phyloP scores from a whole-genome alignment of 2,329 filamentous ascomycete genomes.

The Sporothrix inflata region DNA sequence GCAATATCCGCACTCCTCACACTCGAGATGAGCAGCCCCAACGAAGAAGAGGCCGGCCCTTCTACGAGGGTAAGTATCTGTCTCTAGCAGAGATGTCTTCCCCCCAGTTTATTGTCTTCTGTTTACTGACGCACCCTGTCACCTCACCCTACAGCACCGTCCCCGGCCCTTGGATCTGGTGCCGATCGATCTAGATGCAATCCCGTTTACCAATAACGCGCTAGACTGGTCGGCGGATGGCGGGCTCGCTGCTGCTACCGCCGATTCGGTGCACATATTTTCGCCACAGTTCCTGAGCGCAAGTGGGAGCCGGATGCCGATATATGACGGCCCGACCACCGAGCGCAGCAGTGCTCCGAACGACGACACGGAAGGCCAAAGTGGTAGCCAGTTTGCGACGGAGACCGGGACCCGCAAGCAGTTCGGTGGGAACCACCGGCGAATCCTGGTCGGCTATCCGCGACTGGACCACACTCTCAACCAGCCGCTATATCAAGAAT shows the following conservation, averaged over 20 bases:
- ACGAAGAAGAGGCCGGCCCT: neutral
- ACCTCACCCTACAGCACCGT: neutral
- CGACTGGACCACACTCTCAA: constrained; percentile 50
- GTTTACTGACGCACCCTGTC: neutral
- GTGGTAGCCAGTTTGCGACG: constrained; percentile 35
- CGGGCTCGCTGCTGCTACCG: constrained; percentile 60
- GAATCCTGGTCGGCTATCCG: constrained; percentile 45
- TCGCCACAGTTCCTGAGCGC: constrained; percentile 49
- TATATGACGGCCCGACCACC: constrained; percentile 31
- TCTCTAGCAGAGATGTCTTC: neutral
- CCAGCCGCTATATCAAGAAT: constrained; percentile 45
- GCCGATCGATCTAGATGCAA: constrained; percentile 38
- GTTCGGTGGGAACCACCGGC: constrained; percentile 42
- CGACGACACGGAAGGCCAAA: constrained; percentile 29
- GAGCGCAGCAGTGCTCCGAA: constrained; percentile 23
- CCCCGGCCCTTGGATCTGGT: neutral
- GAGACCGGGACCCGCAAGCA: constrained; percentile 37
- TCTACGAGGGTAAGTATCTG: neutral
- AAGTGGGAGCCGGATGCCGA: constrained; percentile 25
- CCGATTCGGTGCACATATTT: constrained; percentile 57
- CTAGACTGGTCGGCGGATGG: constrained; percentile 60
- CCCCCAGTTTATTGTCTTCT: too few species aligned
- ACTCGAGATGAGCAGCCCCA: neutral
- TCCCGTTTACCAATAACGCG: constrained; percentile 40
- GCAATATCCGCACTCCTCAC: too few species aligned